Percentiles rank a stretch among this genome's conserved stretches.
phyloP scores from a whole-genome alignment of 768 basidiomycete species.

The Lactarius akahatsu region DNA sequence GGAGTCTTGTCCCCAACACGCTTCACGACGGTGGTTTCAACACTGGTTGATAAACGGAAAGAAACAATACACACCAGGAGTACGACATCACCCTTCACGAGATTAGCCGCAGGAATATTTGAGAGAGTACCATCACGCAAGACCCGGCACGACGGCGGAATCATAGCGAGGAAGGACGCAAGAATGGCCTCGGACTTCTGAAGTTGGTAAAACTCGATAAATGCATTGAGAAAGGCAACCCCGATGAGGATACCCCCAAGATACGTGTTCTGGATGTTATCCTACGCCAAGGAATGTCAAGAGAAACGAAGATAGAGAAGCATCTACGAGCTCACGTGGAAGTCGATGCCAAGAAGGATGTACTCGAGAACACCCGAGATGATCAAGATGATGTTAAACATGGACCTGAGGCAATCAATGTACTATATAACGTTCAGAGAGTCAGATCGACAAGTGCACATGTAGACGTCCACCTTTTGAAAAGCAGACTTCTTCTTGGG shows the following conservation, averaged over 20 bases:
- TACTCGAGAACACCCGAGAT: slow-evolving; percentile 66
- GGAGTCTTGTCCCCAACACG: slow-evolving; percentile 71
- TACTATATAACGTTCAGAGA: slow-evolving; percentile 43
- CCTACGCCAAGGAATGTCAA: slow-evolving; percentile 36
- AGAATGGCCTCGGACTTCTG: slow-evolving; percentile 74
- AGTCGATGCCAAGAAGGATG: slow-evolving; percentile 59
- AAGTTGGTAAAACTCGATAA: slow-evolving; percentile 68
- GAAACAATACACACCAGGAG: slow-evolving; percentile 45
- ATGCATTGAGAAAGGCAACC: slow-evolving; percentile 67
- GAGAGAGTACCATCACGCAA: slow-evolving; percentile 56
- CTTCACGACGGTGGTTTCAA: slow-evolving; percentile 35
- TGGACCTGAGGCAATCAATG: slow-evolving; percentile 56
- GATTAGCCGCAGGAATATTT: slow-evolving; percentile 56
- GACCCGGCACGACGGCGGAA: slow-evolving; percentile 65
- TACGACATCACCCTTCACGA: slow-evolving; percentile 68
- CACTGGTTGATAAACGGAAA: background rate
- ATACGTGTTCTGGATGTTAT: slow-evolving; percentile 64
- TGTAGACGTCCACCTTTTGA: slow-evolving; percentile 48
- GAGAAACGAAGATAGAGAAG: slow-evolving; percentile 2
- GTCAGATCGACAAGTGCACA: background rate
- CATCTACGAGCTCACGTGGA: slow-evolving; percentile 42
- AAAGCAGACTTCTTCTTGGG: slow-evolving; percentile 65
- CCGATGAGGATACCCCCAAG: slow-evolving; percentile 67
- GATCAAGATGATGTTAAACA: slow-evolving; percentile 68
- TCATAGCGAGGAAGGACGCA: slow-evolving; percentile 71